A percentile compares a stretch with the other conserved stretches of the same genome.
These are phyloP conservation scores for Syncephalis fuscata DNA, from an alignment of 371 early-diverging fungal genomes.

Conservation along the genomic window DNA sequence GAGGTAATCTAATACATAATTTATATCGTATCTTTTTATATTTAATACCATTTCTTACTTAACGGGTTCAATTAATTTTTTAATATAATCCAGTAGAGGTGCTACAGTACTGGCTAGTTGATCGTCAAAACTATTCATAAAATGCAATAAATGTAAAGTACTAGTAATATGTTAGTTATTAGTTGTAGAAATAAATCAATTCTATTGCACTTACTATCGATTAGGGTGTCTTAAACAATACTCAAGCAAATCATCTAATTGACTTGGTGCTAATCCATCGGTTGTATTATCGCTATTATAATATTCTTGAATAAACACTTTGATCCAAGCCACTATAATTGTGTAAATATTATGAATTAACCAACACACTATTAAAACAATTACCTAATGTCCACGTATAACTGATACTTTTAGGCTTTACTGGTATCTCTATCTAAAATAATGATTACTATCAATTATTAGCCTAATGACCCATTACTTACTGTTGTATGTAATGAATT, in stretches of 20 bases:
- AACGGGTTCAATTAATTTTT: too few relatives aligned
- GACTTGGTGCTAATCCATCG: background rate
- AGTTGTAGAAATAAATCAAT: too few relatives aligned
- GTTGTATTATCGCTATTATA: background rate
- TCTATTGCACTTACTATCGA: background rate
- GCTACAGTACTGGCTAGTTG: too few relatives aligned
- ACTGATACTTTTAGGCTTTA: constrained; percentile 10
- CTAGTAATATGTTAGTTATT: too few relatives aligned
- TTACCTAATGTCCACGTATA: constrained; percentile 22
- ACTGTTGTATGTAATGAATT: background rate
- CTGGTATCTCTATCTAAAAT: constrained; percentile 10
- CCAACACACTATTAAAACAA: background rate
- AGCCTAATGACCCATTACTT: too few relatives aligned
- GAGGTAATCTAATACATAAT: too few relatives aligned
- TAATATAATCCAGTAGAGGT: too few relatives aligned
- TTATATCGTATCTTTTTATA: too few relatives aligned
- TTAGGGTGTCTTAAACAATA: background rate
- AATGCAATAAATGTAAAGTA: too few relatives aligned
- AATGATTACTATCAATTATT: too few relatives aligned
- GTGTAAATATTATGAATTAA: background rate
- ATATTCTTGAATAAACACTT: constrained; percentile 13
- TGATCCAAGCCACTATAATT: constrained; percentile 19
- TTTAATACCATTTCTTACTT: too few relatives aligned
- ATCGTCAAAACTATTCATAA: too few relatives aligned
- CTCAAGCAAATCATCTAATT: background rate